Evolutionary conservation across 2,329 filamentous ascomycete genomes (phyloP), one percentile per base, ranked within the genome.

Genomic region (Alternaria panax): DNA sequence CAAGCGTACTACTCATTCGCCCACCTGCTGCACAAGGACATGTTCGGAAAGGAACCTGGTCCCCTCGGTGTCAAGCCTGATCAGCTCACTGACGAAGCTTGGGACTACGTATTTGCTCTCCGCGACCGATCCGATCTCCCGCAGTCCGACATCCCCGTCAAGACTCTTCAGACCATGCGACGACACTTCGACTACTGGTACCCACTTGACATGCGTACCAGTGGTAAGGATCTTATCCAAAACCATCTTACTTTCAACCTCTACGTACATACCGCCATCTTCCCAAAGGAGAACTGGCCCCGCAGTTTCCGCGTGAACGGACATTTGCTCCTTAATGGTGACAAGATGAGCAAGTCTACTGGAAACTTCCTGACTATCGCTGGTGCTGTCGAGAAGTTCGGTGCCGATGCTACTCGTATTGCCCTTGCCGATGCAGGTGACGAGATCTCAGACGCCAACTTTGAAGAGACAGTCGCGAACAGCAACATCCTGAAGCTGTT

Each of bases 341-440:
- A 97, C 77, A 99, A 99, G 86, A 99, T 99, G 95, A 91, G 89
- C 78, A 99, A 99, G 84, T 94, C 90, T 54, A 97, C 93, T 0
- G 95, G 95, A 63, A 99, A 98, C 82, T 99, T 99, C 84, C 85
- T 99, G 78, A 98, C 95, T 11, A 84, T 98, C 52, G 86, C 89
- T 54, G 92, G 97, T 63, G 86, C 93, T 28, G 90, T 94, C 14
- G 86, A 89, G 70, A 99, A 99, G 79, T 99, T 95, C 71, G 95
- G 95, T 73, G 94, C 95, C 8, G 95, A 98, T 77, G 95, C 95
- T 12, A 90, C 91, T 42, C 88, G 94, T 75, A 91, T 98, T 71
- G 93, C 93, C 4, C 88, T 99, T 64, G 94, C 94, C 18, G 95
- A 99, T 78, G 93, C 93, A 12, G 95, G 95, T 70, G 95, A 99